phyloP scores from a whole-genome alignment of 768 basidiomycete genomes.

The Suillus tomentosus region DNA sequence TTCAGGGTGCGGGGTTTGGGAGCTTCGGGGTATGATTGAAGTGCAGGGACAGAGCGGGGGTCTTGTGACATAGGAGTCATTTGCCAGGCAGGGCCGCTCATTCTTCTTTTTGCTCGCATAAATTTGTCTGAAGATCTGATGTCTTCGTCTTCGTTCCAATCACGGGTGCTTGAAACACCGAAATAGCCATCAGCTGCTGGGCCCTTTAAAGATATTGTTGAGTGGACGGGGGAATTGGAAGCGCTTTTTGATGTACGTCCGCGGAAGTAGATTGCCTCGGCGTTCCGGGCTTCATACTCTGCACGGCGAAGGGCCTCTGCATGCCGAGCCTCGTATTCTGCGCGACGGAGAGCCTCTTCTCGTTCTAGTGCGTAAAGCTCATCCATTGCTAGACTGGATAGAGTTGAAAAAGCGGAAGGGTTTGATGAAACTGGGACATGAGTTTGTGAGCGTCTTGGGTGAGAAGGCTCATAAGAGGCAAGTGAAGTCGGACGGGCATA shows the following conservation, averaged over 20 bases:
- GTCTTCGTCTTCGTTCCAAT: constrained; percentile 33
- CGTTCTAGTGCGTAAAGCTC: constrained; percentile 89
- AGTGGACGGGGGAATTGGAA: constrained; percentile 59
- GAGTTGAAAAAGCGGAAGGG: constrained; percentile 60
- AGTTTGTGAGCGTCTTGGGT: constrained; percentile 30
- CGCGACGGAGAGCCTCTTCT: constrained; percentile 78
- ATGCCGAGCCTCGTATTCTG: constrained; percentile 82
- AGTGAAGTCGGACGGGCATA: constrained; percentile 60
- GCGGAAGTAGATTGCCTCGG: constrained; percentile 44
- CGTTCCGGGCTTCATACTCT: constrained; percentile 57
- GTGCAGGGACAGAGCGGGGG: constrained; percentile 23
- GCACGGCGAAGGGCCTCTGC: constrained; percentile 68
- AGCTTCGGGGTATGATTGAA: constrained; percentile 19
- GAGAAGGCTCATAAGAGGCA: constrained; percentile 43
- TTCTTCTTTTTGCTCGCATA: constrained; percentile 42
- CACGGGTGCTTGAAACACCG: constrained; percentile 40
- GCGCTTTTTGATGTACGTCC: constrained; percentile 59
- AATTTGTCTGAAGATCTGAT: constrained; percentile 28
- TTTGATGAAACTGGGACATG: constrained; percentile 31
- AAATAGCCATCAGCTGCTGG: constrained; percentile 43
- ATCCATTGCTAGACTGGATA: constrained; percentile 81
- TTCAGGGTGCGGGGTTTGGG: constrained; percentile 23
- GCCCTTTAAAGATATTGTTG: constrained; percentile 21
- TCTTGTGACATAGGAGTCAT: constrained; percentile 46
- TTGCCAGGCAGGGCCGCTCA: constrained; percentile 60